Evolutionary conservation across 1,284 basidiomycete species (phyloP).

Genomic region (Amylostereum areolatum): DNA sequence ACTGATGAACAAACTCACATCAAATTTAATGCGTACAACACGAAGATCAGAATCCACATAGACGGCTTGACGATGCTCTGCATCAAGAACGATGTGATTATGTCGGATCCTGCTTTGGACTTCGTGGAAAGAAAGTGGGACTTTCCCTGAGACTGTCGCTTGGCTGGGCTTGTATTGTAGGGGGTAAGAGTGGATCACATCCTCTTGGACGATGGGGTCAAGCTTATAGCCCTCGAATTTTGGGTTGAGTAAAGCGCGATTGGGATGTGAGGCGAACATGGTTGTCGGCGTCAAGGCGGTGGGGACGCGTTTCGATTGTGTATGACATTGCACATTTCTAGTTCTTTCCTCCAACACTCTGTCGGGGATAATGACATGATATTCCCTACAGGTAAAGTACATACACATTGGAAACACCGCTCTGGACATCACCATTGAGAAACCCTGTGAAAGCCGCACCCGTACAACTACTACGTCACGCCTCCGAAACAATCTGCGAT

Average conservation of each 20-base stretch:
- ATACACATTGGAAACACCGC: no score
- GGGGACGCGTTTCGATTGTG: no score
- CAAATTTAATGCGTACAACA: constrained; percentile 57
- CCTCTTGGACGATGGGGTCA: constrained; percentile 49
- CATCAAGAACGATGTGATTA: constrained; percentile 68
- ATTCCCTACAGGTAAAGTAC: no score
- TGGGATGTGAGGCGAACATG: constrained; percentile 28
- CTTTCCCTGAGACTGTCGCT: constrained; percentile 50
- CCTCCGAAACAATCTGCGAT: no score
- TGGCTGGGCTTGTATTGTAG: constrained; percentile 54
- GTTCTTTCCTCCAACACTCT: no score
- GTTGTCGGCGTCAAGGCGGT: neutral
- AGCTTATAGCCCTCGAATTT: constrained; percentile 85
- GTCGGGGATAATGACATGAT: no score
- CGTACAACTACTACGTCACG: no score
- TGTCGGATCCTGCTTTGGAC: constrained; percentile 80
- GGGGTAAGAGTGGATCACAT: constrained; percentile 42
- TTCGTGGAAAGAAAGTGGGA: constrained; percentile 70
- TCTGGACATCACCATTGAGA: no score
- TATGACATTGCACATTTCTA: no score
- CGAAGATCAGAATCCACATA: constrained; percentile 70
- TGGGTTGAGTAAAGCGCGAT: constrained; percentile 59
- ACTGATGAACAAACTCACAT: constrained; percentile 36
- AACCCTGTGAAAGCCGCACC: no score
- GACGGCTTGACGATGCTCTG: constrained; percentile 40